Evolutionary conservation across 108 stramenopile genomes (phyloP), one percentile per base, ranked within the genome.

Genomic region (Aurantiochytrium sp.): DNA sequence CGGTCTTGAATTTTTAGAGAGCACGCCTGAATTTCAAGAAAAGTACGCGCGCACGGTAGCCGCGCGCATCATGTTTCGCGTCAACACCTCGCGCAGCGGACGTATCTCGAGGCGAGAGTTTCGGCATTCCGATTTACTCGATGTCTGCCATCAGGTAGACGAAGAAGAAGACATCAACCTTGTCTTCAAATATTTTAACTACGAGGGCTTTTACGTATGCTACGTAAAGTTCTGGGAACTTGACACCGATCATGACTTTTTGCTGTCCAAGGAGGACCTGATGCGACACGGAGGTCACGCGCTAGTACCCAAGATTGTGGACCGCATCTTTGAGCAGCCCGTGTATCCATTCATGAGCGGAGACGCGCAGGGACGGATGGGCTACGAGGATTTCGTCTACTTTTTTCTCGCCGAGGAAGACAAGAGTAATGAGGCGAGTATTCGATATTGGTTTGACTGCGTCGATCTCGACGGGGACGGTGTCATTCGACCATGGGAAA

Each of bases 161-260:
- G 92, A 92, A 88, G 93, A 94, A 58, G 93, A 93, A 58, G 94
- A 94, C 93, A 94, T 94, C 90, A 94, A 94, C 60, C 59, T 91
- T 71, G 94, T 92, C 35, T 64, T 47, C 19, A 88, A 92, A 23
- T 94, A 92, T 51, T 95, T 95, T 72, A 94, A 93, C 58, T 98
- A 98, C 93, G 98, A 99, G 93, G 98, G 98, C 90, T 99, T 99
- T 87, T 99, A 99, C 88, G 98, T 98, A n/a, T 90, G 98, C 60
- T 99, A 98, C 91, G 98, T 98, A 88, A 95, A 98, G 64, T 99
- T 98, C 90, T 99, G 97, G 97, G 99, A 99, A 91, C 94, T 99
- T 29, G 99, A 98, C 92, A 93, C 95, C 59, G 98, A 99, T 93
- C 93, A 97, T 45, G 99, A 98, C 92, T 97, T 97, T 87, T 92